These are phyloP conservation scores for Ogataea thermomethanolica DNA, from an alignment of 805 yeast species.

Conservation along the genomic window DNA sequence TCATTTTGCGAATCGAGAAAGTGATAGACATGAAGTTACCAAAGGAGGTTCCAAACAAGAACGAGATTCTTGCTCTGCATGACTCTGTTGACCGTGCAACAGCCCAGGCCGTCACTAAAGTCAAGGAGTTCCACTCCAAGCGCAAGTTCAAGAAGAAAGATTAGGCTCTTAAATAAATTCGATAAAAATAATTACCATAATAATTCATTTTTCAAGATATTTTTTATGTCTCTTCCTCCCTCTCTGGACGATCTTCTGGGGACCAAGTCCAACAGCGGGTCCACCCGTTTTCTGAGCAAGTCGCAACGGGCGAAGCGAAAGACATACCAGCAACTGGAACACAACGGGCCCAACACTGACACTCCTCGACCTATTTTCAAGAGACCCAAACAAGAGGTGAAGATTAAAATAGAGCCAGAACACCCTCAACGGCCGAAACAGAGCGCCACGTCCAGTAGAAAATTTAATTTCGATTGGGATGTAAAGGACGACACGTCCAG, in stretches of 20 bases:
- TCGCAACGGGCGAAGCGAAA: constrained; percentile 37
- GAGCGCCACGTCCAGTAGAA: constrained; percentile 16
- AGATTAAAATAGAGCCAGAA: not conserved
- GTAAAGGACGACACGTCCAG: constrained; percentile 60
- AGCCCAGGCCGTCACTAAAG: constrained; percentile 81
- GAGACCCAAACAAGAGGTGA: not conserved
- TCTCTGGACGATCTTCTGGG: constrained; percentile 10
- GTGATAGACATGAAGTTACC: constrained; percentile 81
- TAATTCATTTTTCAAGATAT: not conserved
- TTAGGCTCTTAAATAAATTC: not conserved
- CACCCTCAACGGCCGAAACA: not conserved
- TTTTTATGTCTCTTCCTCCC: constrained; percentile 8
- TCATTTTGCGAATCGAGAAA: constrained; percentile 82
- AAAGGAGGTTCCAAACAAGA: constrained; percentile 75
- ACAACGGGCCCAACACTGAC: not conserved
- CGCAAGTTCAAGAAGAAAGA: constrained; percentile 19
- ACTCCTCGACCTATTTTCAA: not conserved
- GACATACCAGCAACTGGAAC: constrained; percentile 2
- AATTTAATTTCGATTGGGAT: constrained; percentile 70
- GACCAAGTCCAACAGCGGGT: constrained; percentile 27
- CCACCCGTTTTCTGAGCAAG: constrained; percentile 41
- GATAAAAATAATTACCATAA: not conserved
- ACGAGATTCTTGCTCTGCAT: constrained; percentile 71
- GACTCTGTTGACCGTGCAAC: constrained; percentile 89
- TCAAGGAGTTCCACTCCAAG: constrained; percentile 56